Evolutionary conservation across 1,139 yeast species (phyloP).

Genomic region (Scheffersomyces parashehatae): DNA sequence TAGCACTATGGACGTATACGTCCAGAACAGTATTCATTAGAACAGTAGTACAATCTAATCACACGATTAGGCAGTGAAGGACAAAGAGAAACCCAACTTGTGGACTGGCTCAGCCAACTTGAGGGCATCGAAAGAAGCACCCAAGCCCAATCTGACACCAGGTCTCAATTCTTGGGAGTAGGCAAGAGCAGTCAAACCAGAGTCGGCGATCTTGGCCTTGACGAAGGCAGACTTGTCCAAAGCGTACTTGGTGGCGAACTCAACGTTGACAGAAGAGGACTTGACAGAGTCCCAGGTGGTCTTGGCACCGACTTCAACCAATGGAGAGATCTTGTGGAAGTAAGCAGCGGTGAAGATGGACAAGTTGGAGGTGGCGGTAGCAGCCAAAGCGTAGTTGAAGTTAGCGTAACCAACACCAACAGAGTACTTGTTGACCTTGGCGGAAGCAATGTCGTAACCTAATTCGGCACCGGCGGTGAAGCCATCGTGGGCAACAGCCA

Average conservation of each 20-base stretch:
- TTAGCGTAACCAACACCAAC: slow-evolving; percentile 93
- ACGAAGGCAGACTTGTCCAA: slow-evolving; percentile 86
- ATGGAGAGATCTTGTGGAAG: slow-evolving; percentile 92
- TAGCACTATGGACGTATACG: too few relatives aligned
- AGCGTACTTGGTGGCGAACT: slow-evolving; percentile 93
- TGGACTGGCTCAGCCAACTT: slow-evolving; percentile 97
- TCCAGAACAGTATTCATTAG: background rate
- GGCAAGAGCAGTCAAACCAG: slow-evolving; percentile 91
- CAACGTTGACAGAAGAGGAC: slow-evolving; percentile 74
- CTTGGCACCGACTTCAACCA: slow-evolving; percentile 96
- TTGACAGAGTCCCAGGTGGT: slow-evolving; percentile 89
- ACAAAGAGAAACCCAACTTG: slow-evolving; percentile 93
- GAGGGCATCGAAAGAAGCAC: slow-evolving; percentile 95
- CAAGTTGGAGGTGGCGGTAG: slow-evolving; percentile 87
- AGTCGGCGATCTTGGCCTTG: slow-evolving; percentile 96
- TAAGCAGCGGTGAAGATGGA: slow-evolving; percentile 92
- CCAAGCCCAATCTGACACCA: slow-evolving; percentile 96
- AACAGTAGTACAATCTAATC: background rate
- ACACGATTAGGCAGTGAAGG: slow-evolving; percentile 73
- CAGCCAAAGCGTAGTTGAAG: slow-evolving; percentile 83
- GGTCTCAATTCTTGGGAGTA: slow-evolving; percentile 96
- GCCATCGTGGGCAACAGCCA: slow-evolving; percentile 94
- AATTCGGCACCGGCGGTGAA: slow-evolving; percentile 97
- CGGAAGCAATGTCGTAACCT: slow-evolving; percentile 92
- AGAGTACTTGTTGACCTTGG: slow-evolving; percentile 91